Evolutionary conservation across 768 basidiomycete genomes (phyloP).

Genomic region (Termitomyces bulborhizus): DNA sequence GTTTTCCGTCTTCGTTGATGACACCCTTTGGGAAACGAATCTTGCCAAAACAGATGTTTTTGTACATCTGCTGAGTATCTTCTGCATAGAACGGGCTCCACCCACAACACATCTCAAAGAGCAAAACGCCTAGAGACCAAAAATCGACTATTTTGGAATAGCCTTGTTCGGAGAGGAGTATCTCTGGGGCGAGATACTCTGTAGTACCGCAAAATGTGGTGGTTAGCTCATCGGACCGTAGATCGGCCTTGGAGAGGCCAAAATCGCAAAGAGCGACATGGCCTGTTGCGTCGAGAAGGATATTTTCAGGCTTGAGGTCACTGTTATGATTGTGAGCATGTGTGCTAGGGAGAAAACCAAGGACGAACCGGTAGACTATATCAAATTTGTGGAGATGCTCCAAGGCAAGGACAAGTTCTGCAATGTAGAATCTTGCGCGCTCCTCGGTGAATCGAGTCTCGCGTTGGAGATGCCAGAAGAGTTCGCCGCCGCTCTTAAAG

Average conservation of each 20-base stretch:
- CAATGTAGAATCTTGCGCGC: conserved; percentile 92
- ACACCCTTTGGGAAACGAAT: conserved; percentile 97
- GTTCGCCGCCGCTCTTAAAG: conserved; percentile 97
- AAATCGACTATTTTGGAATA: conserved; percentile 99
- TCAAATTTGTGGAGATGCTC: conserved; percentile 98
- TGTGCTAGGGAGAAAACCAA: conserved; percentile 1
- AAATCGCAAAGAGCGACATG: conserved; percentile 99
- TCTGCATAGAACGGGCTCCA: conserved; percentile 99
- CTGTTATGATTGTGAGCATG: conserved; percentile 26
- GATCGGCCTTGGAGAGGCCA: conserved; percentile 93
- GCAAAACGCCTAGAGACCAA: conserved; percentile 91
- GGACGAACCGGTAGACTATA: conserved; percentile 81
- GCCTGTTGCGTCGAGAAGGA: conserved; percentile 95
- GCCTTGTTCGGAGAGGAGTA: conserved; percentile 96
- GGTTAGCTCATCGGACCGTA: conserved; percentile 91
- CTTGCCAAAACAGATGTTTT: conserved; percentile 98
- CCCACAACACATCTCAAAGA: conserved; percentile 99
- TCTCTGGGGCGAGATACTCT: conserved; percentile 97
- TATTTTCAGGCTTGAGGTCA: conserved; percentile 98
- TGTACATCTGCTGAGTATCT: conserved; percentile 99
- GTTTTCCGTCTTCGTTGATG: conserved; percentile 96
- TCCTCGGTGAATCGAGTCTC: conserved; percentile 94
- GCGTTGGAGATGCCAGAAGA: conserved; percentile 97
- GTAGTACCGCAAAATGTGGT: conserved; percentile 99
- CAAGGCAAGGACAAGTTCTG: conserved; percentile 89